Conservation (phyloP, 352 stramenopile species). For the Phytopythium oedochilum region DNA sequence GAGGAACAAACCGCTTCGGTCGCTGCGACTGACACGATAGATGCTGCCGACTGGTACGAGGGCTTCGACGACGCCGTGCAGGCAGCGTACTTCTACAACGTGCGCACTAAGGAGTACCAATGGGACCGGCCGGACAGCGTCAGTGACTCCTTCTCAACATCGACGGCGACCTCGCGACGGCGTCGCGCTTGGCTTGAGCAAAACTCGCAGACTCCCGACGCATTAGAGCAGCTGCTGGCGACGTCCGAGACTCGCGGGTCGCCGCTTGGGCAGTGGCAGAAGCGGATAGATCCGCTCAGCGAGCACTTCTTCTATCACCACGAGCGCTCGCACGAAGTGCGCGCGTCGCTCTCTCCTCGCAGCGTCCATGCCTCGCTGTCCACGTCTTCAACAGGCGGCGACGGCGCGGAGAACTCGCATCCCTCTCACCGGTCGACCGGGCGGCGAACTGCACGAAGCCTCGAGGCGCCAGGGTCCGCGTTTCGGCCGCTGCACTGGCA, state of each 20-base stretch:
- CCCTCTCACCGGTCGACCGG: slow-evolving; percentile 18
- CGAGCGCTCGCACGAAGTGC: slow-evolving; percentile 31
- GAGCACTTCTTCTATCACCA: slow-evolving; percentile 73
- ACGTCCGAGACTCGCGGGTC: slow-evolving; percentile 19
- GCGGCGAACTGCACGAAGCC: slow-evolving; percentile 20
- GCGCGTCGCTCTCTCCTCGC: slow-evolving; percentile 52
- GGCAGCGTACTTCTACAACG: slow-evolving; percentile 74
- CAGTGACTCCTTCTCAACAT: slow-evolving; percentile 28
- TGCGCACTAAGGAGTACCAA: slow-evolving; percentile 61
- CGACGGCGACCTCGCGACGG: slow-evolving; percentile 34
- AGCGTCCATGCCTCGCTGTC: slow-evolving; percentile 35
- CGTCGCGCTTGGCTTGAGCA: slow-evolving; percentile 44
- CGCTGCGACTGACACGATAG: not conserved
- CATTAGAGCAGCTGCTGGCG: slow-evolving; percentile 27
- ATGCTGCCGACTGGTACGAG: slow-evolving; percentile 53
- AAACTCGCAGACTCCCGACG: slow-evolving; percentile 23
- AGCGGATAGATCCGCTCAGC: slow-evolving; percentile 53
- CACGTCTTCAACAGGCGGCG: not conserved
- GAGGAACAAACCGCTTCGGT: not conserved
- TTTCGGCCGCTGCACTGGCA: slow-evolving; percentile 63
- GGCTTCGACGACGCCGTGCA: slow-evolving; percentile 67
- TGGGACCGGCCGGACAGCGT: slow-evolving; percentile 53
- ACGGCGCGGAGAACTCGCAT: slow-evolving; percentile 11
- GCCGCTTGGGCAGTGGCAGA: slow-evolving; percentile 56
- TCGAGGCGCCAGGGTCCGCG: slow-evolving; percentile 1